Base-by-base conservation (phyloP, 2,329 filamentous ascomycete species). In the Pseudohalonectria lignicola region DNA sequence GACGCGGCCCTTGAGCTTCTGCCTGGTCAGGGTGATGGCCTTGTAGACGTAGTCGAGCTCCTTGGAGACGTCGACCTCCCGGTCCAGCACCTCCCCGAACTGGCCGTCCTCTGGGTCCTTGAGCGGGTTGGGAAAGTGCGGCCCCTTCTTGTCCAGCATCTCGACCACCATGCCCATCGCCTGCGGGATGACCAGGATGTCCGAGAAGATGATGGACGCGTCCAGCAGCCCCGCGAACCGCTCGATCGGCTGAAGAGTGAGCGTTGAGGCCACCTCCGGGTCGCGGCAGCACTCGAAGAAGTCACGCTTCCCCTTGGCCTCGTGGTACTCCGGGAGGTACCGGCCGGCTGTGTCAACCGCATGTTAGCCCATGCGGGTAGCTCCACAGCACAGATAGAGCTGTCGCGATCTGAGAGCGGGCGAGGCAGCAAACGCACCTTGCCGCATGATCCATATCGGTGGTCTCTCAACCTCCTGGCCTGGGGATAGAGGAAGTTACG, bases 371-470 rank as follows among this genome's bases (percentile, higher is more conserved):
- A n/a, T n/a, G n/a, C n/a, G n/a, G n/a, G n/a, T n/a, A n/a, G n/a
- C n/a, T n/a, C n/a, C n/a, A n/a, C n/a, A n/a, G n/a, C n/a, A n/a
- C n/a, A n/a, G n/a, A n/a, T n/a, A n/a, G n/a, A n/a, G n/a, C n/a
- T n/a, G n/a, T n/a, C n/a, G n/a, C n/a, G n/a, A n/a, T n/a, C n/a
- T n/a, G n/a, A n/a, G n/a, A n/a, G n/a, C n/a, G n/a, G n/a, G n/a
- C n/a, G n/a, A n/a, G n/a, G n/a, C 43, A 34, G 28, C 25, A 39
- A 48, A 50, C 60, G 60, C 69, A 90, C 87, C 87, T 78, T 98
- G 92, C 63, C 92, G 84, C 92, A 98, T 98, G 58, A 98, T 87
- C 92, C 92, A 98, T 69, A 93, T 86, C 41, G 92, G 92, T 44
- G 92, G 84, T 47, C 92, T 79, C 63, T 95, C 87, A 48, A 96